Evolutionary conservation across 1,284 basidiomycete genomes (phyloP), one percentile per base, ranked within the genome.

Genomic region (Ceratobasidium papillatum): DNA sequence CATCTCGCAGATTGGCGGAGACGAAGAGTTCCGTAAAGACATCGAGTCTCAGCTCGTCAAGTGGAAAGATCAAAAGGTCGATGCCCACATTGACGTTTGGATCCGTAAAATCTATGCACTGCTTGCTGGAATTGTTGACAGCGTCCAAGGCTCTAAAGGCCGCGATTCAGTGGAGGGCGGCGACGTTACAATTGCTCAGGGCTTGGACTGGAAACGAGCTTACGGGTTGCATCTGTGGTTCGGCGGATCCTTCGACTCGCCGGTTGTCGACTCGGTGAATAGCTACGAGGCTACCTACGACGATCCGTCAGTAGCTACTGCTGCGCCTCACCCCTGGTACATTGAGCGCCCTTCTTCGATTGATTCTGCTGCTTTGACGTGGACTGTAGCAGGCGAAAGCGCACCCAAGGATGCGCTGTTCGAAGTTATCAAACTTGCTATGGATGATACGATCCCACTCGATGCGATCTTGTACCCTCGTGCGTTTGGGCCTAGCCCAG

Each of bases 201-300:
- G 89, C 0, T 83, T 99, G 66, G 96, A 98, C 81, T 99, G 98
- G 98, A 97, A 97, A 82, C 90, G 96, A 17, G 91, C 92, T 0
- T 94, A 99, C 79, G 98, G 95, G 0, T 83, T 98, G 59, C 91
- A 93, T 78, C 84, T 99, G 17, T 99, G 98, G 98, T 98, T 92
- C 81, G 91, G 90, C 0, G 87, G 91, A 65, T 85, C 89, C 0
- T 87, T 94, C 79, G 92, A 95, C 75, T 86, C 90, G 1, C 84
- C 91, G 2, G 88, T 96, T 73, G 85, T 87, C 1, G 88, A 91
- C 61, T 91, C 91, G 0, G 90, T 96, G 76, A 82, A 86, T 14
- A 84, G 86, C 0, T 99, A 94, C 82, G 87, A 91, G 63, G 80
- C 43, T 5, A 43, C 69, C 8, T 83, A 82, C 69, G 77, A 52